Conservation (phyloP, 345 rosid species). For the Psidium guajava region DNA sequence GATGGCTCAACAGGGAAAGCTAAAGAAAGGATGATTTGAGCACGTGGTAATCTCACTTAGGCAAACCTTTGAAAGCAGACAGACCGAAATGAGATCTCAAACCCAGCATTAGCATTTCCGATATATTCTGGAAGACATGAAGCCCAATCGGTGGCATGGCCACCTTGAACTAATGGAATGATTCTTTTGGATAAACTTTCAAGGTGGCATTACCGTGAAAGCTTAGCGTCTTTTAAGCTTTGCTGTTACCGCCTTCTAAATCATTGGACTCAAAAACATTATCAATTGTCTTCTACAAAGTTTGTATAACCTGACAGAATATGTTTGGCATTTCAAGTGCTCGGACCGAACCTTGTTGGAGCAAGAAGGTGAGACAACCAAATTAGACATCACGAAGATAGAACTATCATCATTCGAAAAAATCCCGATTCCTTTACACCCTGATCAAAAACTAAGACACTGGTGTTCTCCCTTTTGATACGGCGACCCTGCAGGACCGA, state of each 20-base stretch:
- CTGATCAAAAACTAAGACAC: neutral
- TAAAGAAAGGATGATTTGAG: neutral
- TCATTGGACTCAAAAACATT: neutral
- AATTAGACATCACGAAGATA: neutral
- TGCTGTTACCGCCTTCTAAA: neutral
- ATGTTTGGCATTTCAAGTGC: too few relatives aligned
- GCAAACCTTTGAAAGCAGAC: neutral
- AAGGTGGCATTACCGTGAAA: neutral
- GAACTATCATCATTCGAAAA: neutral
- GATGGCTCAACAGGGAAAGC: neutral
- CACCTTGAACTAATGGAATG: neutral
- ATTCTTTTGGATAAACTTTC: neutral
- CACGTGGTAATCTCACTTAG: neutral
- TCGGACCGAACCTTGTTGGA: too few relatives aligned
- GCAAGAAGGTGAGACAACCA: neutral
- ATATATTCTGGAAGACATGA: neutral
- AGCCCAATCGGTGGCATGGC: neutral
- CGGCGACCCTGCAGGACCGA: conserved; percentile 57
- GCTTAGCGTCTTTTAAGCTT: neutral
- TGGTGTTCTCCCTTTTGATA: conserved; percentile 11
- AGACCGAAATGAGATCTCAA: neutral
- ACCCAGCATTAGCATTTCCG: neutral
- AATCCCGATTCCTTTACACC: neutral
- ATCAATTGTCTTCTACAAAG: neutral
- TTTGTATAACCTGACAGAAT: too few relatives aligned